Percentiles rank a stretch among this genome's conserved stretches.
Evolutionary conservation across 805 yeast species (phyloP).

Genomic region (Ogataea nakhonphanomensis): DNA sequence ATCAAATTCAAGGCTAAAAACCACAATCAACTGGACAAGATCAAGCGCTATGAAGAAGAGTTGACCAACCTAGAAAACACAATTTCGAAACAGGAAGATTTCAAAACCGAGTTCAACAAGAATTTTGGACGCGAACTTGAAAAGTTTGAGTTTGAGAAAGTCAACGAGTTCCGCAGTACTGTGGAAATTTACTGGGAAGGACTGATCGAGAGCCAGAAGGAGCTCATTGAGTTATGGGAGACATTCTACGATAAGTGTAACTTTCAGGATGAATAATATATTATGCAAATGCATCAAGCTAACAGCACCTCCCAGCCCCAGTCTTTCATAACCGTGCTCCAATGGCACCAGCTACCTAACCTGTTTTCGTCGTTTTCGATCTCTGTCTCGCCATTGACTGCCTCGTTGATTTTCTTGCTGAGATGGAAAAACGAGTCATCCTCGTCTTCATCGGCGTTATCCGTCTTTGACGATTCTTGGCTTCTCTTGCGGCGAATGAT

Average conservation of each 20-base stretch:
- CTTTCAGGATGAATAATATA: conserved; percentile 20
- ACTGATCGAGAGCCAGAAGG: conserved; percentile 90
- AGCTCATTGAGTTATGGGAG: conserved; percentile 83
- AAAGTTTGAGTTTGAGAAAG: conserved; percentile 68
- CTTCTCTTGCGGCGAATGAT: conserved; percentile 32
- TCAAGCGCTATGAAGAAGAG: conserved; percentile 55
- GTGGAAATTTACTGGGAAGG: conserved; percentile 90
- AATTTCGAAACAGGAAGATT: conserved; percentile 49
- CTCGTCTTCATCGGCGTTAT: conserved; percentile 14
- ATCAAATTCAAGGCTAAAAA: conserved; percentile 43
- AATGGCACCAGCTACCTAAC: conserved; percentile 52
- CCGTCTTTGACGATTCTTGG: conserved; percentile 12
- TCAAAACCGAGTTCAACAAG: conserved; percentile 60
- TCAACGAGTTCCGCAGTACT: conserved; percentile 80
- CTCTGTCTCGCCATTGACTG: conserved; percentile 42
- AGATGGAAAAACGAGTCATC: conserved; percentile 24
- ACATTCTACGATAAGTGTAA: conserved; percentile 65
- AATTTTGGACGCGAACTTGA: conserved; percentile 66
- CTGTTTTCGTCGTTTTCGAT: conserved; percentile 35
- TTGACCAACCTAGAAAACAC: conserved; percentile 51
- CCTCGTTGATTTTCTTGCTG: conserved; percentile 26
- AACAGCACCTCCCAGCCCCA: conserved; percentile 75
- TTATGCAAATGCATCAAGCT: conserved; percentile 34
- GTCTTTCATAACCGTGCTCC: conserved; percentile 69
- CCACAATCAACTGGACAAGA: conserved; percentile 59